Conservation (phyloP, 73 alveolate genomes). For the Symbiodinium pilosum region DNA sequence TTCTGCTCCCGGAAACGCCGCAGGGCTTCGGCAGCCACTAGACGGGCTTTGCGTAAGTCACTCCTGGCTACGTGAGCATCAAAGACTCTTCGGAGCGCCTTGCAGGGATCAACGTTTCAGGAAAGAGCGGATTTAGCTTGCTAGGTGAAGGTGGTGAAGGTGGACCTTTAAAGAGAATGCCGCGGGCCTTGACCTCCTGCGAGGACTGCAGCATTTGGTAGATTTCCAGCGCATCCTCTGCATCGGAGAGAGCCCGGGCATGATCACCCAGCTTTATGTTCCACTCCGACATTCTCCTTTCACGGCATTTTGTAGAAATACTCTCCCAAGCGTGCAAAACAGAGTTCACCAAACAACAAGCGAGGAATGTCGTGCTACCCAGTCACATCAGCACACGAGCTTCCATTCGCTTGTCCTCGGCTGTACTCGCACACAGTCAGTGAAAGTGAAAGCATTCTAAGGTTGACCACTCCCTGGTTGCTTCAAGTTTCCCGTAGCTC, state of each 20-base stretch:
- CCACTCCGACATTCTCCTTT: slow-evolving; percentile 94
- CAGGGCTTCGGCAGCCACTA: slow-evolving; percentile 83
- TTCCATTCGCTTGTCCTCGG: slow-evolving; percentile 86
- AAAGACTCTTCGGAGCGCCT: slow-evolving; percentile 83
- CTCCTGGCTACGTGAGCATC: slow-evolving; percentile 78
- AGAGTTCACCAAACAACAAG: neutral
- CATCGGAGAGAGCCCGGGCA: slow-evolving; percentile 83
- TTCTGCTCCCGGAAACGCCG: slow-evolving; percentile 90
- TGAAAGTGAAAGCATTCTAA: no score
- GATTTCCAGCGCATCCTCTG: slow-evolving; percentile 78
- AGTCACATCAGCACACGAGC: slow-evolving; percentile 80
- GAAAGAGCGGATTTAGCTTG: neutral
- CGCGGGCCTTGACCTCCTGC: slow-evolving; percentile 66
- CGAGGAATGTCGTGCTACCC: neutral
- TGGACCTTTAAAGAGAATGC: neutral
- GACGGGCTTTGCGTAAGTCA: slow-evolving; percentile 84
- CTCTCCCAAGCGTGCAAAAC: neutral
- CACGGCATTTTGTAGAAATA: neutral
- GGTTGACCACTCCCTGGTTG: neutral
- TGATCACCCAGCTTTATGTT: slow-evolving; percentile 81
- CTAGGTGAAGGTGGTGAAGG: neutral
- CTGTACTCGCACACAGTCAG: neutral
- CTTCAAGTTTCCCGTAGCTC: slow-evolving; percentile 29
- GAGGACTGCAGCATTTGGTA: slow-evolving; percentile 80
- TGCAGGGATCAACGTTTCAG: neutral